Evolutionary conservation across 805 yeast genomes (phyloP).

Genomic region (Candida ficus): DNA sequence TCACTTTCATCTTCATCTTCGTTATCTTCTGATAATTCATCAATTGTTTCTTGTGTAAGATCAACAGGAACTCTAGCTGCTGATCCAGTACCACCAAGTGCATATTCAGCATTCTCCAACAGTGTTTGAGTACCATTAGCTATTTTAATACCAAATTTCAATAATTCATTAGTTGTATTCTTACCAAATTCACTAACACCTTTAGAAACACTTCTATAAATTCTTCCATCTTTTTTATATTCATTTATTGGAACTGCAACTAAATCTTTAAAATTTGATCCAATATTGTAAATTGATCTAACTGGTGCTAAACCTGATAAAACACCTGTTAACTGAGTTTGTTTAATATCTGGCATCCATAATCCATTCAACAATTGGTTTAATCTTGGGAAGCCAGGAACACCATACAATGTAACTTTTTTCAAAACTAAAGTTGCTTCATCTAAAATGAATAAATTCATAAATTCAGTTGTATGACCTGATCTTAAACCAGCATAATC

Average conservation of each 20-base stretch:
- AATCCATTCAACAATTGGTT: constrained; percentile 50
- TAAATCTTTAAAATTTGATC: constrained; percentile 71
- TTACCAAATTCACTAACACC: constrained; percentile 72
- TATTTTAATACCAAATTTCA: constrained; percentile 76
- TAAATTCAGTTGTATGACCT: constrained; percentile 80
- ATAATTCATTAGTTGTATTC: constrained; percentile 73
- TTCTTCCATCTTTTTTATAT: constrained; percentile 65
- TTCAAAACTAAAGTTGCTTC: constrained; percentile 71
- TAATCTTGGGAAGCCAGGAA: constrained; percentile 65
- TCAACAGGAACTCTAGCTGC: constrained; percentile 34
- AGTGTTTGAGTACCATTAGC: constrained; percentile 86
- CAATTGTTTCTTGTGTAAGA: constrained; percentile 18
- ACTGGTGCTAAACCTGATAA: constrained; percentile 83
- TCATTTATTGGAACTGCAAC: constrained; percentile 71
- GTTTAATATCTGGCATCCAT: constrained; percentile 86
- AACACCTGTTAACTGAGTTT: constrained; percentile 76
- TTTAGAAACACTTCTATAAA: constrained; percentile 64
- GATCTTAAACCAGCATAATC: constrained; percentile 82
- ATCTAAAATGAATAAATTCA: constrained; percentile 84
- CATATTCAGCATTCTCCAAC: constrained; percentile 74
- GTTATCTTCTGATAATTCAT: constrained; percentile 33
- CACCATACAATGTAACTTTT: constrained; percentile 63
- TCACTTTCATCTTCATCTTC: constrained; percentile 25
- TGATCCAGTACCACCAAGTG: constrained; percentile 70
- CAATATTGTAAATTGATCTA: constrained; percentile 68